Evolutionary conservation across 176 grass and related monocot species (phyloP).

Genomic region (Carex pumila): DNA sequence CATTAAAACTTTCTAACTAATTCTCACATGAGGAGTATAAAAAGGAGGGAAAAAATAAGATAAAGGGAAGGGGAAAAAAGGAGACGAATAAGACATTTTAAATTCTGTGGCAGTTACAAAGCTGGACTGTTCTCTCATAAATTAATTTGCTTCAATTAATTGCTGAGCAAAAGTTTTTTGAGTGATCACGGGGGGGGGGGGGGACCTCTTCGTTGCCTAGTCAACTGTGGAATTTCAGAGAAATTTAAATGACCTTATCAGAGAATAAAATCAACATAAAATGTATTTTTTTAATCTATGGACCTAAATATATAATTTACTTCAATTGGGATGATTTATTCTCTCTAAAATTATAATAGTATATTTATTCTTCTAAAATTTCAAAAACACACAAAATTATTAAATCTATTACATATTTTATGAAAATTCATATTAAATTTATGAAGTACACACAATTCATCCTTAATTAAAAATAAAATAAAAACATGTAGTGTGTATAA

Average conservation of each 20-base stretch:
- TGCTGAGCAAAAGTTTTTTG: neutral
- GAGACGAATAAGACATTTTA: conserved; percentile 23
- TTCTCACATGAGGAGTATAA: conserved; percentile 31
- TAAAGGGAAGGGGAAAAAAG: conserved; percentile 21
- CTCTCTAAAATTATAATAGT: no score
- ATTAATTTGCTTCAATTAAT: conserved; percentile 31
- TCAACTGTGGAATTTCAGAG: neutral
- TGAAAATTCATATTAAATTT: no score
- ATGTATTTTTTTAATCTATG: neutral
- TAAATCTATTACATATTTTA: no score
- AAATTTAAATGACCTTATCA: neutral
- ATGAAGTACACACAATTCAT: no score
- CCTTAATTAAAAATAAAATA: no score
- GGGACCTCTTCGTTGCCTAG: neutral
- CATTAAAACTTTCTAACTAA: conserved; percentile 17
- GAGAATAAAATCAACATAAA: neutral
- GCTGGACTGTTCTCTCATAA: neutral
- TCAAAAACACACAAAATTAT: no score
- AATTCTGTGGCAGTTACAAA: conserved; percentile 32
- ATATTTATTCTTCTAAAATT: no score
- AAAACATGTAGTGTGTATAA: no score
- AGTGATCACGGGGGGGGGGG: neutral
- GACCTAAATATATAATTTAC: neutral
- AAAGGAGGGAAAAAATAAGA: conserved; percentile 21
- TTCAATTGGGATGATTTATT: neutral